Evolutionary conservation across 1,284 basidiomycete genomes (phyloP), one percentile per base, ranked within the genome.

Genomic region (Cryptococcus sp.): DNA sequence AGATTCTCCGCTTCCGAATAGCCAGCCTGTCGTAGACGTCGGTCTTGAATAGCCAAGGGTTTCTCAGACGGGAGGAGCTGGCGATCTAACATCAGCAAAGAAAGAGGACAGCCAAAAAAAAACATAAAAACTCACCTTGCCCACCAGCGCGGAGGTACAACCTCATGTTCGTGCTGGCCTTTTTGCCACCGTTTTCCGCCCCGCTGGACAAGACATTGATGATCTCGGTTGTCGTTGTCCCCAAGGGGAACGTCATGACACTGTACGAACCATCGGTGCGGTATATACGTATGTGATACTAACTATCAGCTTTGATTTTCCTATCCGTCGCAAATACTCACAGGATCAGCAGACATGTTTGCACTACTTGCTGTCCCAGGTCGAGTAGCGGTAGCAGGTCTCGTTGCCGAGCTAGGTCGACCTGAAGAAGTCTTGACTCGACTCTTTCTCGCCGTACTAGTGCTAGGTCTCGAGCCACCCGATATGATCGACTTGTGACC

Each of bases 21-120:
- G 0, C 95, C 95, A 5, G 91, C 90, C 68, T 97, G 90, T 58
- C 88, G 82, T 45, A 98, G 76, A 43, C 92, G 79, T 41, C 89
- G 80, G 42, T 85, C 80, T 39, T 95, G 85, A 53, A 97, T 87
- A 44, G 84, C 80, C 0, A 91, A 83, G 0, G 94, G 94, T 49
- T 82, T 80, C 68, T 99, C 95, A 0, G 82, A 84, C 14, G 82
- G 80, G 5, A 82, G 82, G 47, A 95, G 75, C 35, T 89, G 77
- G 11, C 92, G 84, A 65, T 95, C 92, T 91, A 59, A 22, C 9
- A 46, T 53, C 34, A 60, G 47, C 46, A 16, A 34, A 24, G 19
- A n/a, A n/a, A n/a, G n/a, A n/a, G n/a, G n/a, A n/a, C n/a, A 22
- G 16, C 25, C 34, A 11, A 6, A 19, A 10, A 14, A 41, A 16